Base-by-base conservation (phyloP, 2,329 filamentous ascomycete genomes). In the Penicillium glabrum region DNA sequence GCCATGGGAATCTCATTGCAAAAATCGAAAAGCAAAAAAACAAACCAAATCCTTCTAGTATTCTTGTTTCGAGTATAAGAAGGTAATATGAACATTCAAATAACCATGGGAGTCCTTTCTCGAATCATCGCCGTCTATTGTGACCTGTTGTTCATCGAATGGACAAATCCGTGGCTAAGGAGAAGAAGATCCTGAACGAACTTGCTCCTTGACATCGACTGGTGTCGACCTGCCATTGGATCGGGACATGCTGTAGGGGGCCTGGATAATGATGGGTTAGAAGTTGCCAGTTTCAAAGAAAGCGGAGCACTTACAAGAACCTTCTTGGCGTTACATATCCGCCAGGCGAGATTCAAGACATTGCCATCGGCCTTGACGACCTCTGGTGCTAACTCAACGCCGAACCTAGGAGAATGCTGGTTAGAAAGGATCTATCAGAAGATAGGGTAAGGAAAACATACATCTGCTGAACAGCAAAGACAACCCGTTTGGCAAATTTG, bases 401-500 rank as follows among this genome's bases (percentile, higher is more conserved):
- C 95, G 72, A 99, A 89, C 82, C 82, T 85, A 55, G 16, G 46
- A 33, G 21, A 14, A 31, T 49, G 39, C 23, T 53, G 47, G 54
- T 61, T 54, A 64, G 51, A 23, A 51, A 55, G n/a, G 23, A 23
- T 21, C 35, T 21, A 45, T 55, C 39, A 52, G 39, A 43, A 37
- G 5, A 41, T 14, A 23, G 6, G 16, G 31, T 29, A n/a, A 45
- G 24, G 9, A 3, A 31, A 49, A 72, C 81, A 71, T 60, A 96
- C 92, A 97, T 97, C 72, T 96, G 90, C 61, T 90, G 89, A 27
- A 99, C 91, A 5, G 93, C 95, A 73, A 96, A 98, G 0, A 98
- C 93, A 11, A 98, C 89, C 43, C 95, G 81, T 74, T 87, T 90
- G 1, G 93, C 89, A 67, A 92, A 98, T 74, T 96, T 97, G 61